Percentiles rank a stretch among this genome's conserved stretches.
These are phyloP conservation scores for Hydnomerulius pinastri DNA, from an alignment of 768 basidiomycete genomes.

Conservation along the genomic window DNA sequence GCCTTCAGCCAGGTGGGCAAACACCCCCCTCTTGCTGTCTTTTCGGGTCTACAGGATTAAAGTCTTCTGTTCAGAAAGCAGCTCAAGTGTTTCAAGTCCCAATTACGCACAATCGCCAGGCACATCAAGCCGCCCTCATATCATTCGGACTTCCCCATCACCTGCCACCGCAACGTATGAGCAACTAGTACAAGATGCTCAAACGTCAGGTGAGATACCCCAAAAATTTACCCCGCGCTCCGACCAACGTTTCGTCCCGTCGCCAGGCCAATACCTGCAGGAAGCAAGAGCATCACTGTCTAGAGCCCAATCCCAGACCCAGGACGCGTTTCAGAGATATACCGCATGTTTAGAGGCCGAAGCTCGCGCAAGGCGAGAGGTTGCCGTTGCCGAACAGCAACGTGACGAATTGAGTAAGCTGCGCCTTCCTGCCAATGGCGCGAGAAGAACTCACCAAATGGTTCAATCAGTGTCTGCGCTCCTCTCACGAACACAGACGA, in stretches of 20 bases:
- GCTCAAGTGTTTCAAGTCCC: constrained; percentile 32
- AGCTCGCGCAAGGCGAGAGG: constrained; percentile 63
- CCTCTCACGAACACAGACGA: constrained; percentile 38
- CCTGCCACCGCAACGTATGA: constrained; percentile 53
- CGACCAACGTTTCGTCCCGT: constrained; percentile 9
- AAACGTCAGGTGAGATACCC: constrained; percentile 53
- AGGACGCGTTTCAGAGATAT: constrained; percentile 71
- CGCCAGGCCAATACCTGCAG: constrained; percentile 61
- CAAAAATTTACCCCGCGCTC: constrained; percentile 6
- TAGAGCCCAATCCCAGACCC: constrained; percentile 69
- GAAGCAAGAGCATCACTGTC: constrained; percentile 59
- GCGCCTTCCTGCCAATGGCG: constrained; percentile 4
- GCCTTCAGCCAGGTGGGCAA: constrained; percentile 35
- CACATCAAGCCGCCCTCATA: constrained; percentile 30
- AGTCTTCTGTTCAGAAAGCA: constrained; percentile 20
- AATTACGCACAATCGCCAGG: constrained; percentile 34
- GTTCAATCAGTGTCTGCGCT: constrained; percentile 31
- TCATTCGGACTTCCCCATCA: constrained; percentile 50
- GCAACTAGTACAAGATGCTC: constrained; percentile 58
- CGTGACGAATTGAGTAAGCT: constrained; percentile 59
- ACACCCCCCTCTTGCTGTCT: not conserved
- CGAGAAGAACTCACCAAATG: constrained; percentile 21
- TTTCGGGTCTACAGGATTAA: constrained; percentile 5
- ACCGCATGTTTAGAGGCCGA: constrained; percentile 70
- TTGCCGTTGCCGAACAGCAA: constrained; percentile 64